These are phyloP conservation scores for Fraxinus excelsior DNA, from an alignment of 257 asterid genomes.

Conservation along the genomic window DNA sequence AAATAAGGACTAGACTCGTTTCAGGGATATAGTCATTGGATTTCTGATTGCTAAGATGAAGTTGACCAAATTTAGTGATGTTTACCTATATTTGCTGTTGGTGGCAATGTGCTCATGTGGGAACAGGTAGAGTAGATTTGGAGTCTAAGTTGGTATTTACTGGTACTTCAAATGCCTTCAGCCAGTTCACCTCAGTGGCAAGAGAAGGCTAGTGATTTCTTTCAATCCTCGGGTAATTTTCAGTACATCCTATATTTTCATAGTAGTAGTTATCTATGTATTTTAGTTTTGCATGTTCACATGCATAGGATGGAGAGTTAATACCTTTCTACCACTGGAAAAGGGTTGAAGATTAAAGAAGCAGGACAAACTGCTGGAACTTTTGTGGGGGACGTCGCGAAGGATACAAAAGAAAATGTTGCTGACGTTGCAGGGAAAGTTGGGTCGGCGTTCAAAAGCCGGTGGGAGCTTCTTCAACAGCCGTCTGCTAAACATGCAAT, in stretches of 20 bases:
- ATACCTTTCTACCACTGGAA: slow-evolving; percentile 21
- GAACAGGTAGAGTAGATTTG: slow-evolving; percentile 3
- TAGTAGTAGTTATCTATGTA: background rate
- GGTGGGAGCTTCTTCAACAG: slow-evolving; percentile 82
- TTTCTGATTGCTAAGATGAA: background rate
- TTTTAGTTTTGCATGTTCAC: slow-evolving; percentile 1
- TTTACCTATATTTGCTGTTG: background rate
- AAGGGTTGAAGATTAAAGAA: slow-evolving; percentile 83
- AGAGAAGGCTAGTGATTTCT: slow-evolving; percentile 78
- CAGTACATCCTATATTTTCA: background rate
- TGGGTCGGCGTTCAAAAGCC: slow-evolving; percentile 78
- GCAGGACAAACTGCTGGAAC: slow-evolving; percentile 83
- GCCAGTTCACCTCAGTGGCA: slow-evolving; percentile 79
- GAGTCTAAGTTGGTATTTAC: slow-evolving; percentile 25
- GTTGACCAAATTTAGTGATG: slow-evolving; percentile 1
- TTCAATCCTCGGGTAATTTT: slow-evolving; percentile 77
- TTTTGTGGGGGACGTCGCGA: slow-evolving; percentile 82
- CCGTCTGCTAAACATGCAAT: slow-evolving; percentile 86
- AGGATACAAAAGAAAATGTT: slow-evolving; percentile 89
- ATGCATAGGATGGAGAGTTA: slow-evolving; percentile 5
- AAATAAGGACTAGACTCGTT: background rate
- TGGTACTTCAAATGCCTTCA: slow-evolving; percentile 65
- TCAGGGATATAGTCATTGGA: background rate
- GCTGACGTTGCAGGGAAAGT: slow-evolving; percentile 79
- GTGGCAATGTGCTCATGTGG: slow-evolving; percentile 3